Evolutionary conservation across 2,329 filamentous ascomycete genomes (phyloP).

Genomic region (Coniochaeta sp.): DNA sequence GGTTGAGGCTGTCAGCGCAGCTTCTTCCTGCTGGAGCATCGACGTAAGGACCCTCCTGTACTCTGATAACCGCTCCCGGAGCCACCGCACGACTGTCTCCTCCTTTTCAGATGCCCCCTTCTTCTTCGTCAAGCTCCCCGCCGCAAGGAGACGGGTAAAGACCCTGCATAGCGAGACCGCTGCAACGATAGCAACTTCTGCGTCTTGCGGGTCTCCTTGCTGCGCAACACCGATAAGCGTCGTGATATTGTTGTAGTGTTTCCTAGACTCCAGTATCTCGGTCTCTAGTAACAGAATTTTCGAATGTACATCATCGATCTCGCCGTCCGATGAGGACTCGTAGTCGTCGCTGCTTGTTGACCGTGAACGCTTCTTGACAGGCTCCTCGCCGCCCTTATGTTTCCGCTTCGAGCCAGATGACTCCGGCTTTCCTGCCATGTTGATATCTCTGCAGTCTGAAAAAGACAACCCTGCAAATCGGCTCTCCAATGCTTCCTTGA

Average conservation of each 20-base stretch:
- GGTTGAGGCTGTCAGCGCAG: conserved; percentile 66
- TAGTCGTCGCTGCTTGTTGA: conserved; percentile 36
- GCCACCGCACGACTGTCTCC: conserved; percentile 65
- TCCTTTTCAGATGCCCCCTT: conserved; percentile 66
- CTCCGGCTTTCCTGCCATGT: conserved; percentile 1
- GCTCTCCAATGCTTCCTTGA: not conserved
- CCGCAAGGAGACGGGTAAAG: conserved; percentile 72
- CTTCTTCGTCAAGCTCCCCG: conserved; percentile 60
- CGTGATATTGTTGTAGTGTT: conserved; percentile 87
- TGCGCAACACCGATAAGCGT: conserved; percentile 57
- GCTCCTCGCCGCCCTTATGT: conserved; percentile 31
- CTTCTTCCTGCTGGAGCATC: conserved; percentile 51
- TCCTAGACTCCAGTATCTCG: conserved; percentile 76
- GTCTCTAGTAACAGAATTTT: conserved; percentile 70
- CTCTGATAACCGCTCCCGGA: conserved; percentile 66
- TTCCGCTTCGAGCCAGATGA: conserved; percentile 39
- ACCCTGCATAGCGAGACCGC: conserved; percentile 78
- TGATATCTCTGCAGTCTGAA: not conserved
- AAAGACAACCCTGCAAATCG: not conserved
- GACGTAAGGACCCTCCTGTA: conserved; percentile 57
- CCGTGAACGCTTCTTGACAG: conserved; percentile 39
- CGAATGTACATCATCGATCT: conserved; percentile 45
- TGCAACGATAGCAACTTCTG: conserved; percentile 56
- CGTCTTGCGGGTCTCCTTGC: conserved; percentile 31
- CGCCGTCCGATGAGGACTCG: not conserved